phyloP scores from a whole-genome alignment of 2,329 filamentous ascomycete species.

The Fusarium compactum region DNA sequence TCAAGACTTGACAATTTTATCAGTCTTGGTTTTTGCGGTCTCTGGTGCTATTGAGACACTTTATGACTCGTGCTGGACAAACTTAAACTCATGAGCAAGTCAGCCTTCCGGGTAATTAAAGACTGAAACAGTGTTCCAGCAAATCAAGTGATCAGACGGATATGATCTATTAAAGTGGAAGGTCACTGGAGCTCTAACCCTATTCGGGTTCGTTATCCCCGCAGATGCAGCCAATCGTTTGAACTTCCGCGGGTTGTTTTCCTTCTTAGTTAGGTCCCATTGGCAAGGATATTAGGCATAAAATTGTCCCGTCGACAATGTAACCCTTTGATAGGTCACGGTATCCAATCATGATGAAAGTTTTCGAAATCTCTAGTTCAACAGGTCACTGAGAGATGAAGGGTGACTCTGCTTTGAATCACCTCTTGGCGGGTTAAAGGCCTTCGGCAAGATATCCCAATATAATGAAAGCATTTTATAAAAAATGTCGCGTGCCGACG shows the following conservation, averaged over 20 bases:
- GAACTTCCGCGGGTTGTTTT: neutral
- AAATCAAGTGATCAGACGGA: neutral
- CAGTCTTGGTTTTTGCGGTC: too few relatives aligned
- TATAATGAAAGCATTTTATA: neutral
- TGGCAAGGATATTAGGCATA: neutral
- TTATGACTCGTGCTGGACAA: neutral
- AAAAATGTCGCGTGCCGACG: neutral
- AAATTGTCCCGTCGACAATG: neutral
- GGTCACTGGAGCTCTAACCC: neutral
- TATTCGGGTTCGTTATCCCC: neutral
- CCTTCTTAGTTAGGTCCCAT: neutral
- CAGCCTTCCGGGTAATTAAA: neutral
- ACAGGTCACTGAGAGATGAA: neutral
- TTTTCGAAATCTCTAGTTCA: neutral
- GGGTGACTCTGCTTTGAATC: conserved; percentile 1
- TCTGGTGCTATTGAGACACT: too few relatives aligned
- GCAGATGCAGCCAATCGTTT: neutral
- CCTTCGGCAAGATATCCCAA: neutral
- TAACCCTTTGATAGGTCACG: conserved; percentile 22
- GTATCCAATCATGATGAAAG: neutral
- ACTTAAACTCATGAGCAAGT: neutral
- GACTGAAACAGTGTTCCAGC: neutral
- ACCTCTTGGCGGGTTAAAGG: neutral
- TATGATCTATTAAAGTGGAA: neutral
- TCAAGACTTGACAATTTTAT: neutral